phyloP scores from a whole-genome alignment of 2,329 filamentous ascomycete species.

The Cryphonectria japonica region DNA sequence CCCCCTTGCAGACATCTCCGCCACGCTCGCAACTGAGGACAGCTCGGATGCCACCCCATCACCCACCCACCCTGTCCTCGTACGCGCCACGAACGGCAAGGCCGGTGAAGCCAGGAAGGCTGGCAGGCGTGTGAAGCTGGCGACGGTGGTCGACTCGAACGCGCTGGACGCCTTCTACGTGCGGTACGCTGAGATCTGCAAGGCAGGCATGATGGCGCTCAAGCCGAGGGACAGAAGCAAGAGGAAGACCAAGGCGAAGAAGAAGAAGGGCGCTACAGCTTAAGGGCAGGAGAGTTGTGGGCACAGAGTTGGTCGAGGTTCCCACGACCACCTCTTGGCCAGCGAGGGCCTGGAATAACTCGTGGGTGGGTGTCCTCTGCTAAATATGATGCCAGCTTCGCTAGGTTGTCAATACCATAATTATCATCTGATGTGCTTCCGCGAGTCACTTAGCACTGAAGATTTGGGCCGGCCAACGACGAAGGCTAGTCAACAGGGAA shows the following conservation, averaged over 20 bases:
- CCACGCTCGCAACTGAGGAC: conserved; percentile 48
- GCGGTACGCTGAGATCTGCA: conserved; percentile 88
- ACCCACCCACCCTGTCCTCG: conserved; percentile 62
- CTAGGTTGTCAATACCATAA: not conserved
- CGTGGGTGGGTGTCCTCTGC: not conserved
- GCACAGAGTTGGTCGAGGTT: not conserved
- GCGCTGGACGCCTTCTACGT: conserved; percentile 80
- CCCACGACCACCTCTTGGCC: not conserved
- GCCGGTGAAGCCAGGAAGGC: conserved; percentile 54
- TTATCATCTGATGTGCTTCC: not conserved
- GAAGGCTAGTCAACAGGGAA: not conserved
- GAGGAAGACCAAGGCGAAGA: conserved; percentile 76
- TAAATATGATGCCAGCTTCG: not conserved
- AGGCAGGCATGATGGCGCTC: conserved; percentile 81
- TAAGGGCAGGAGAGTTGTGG: not conserved
- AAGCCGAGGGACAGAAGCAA: conserved; percentile 92
- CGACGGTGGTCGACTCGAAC: conserved; percentile 78
- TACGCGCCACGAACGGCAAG: conserved; percentile 84
- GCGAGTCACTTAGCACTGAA: no score
- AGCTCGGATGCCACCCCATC: conserved; percentile 38
- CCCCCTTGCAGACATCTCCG: conserved; percentile 63
- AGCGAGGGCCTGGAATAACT: not conserved
- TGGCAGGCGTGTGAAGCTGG: conserved; percentile 70
- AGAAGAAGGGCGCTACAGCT: conserved; percentile 41
- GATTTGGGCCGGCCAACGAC: not conserved